Evolutionary conservation across 2,329 filamentous ascomycete genomes (phyloP), one percentile per base, ranked within the genome.

Genomic region (Aspergillus tanneri): DNA sequence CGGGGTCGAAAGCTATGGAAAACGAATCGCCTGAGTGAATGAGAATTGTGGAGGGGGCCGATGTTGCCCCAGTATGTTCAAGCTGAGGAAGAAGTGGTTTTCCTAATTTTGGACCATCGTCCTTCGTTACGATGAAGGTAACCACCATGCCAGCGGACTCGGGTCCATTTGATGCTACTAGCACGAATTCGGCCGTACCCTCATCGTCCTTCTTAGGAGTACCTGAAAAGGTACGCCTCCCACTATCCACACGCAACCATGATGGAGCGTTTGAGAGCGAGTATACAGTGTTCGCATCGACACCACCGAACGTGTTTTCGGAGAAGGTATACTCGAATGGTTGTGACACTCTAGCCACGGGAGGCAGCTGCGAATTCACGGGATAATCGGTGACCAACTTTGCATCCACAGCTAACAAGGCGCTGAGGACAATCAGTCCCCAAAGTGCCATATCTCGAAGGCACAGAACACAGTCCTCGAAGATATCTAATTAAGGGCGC

Each of bases 311-410:
- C 0, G 90, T 95, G 30, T 84, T 83, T 21, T 57, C 58, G 10
- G 72, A 67, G 43, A 75, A 74, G 35, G 58, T 55, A 53, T 75
- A 75, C 38, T 58, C 53, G 52, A 70, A 76, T 2, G 77, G 75
- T 58, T 85, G 64, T 32, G 79, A 80, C 50, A 87, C 75, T 55
- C 87, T 80, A 16, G 88, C 90, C 44, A 91, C 85, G 3, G 86
- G 85, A 24, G 90, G 90, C 1, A 95, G 79, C 67, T 96, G 90
- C 2, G 88, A 84, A 69, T 93, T 95, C 67, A 95, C 77, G 1
- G 90, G 90, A 58, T 91, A 92, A 38, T 75, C 74, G 40, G 75
- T 62, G 48, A 55, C 61, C 54, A 71, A 66, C 49, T 61, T 61
- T 38, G 71, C 73, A 50, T 58, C 54, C 18, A 65, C 61, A 49